Evolutionary conservation across 106 monocot genomes (phyloP).

Genomic region (Dendrobium catenatum): DNA sequence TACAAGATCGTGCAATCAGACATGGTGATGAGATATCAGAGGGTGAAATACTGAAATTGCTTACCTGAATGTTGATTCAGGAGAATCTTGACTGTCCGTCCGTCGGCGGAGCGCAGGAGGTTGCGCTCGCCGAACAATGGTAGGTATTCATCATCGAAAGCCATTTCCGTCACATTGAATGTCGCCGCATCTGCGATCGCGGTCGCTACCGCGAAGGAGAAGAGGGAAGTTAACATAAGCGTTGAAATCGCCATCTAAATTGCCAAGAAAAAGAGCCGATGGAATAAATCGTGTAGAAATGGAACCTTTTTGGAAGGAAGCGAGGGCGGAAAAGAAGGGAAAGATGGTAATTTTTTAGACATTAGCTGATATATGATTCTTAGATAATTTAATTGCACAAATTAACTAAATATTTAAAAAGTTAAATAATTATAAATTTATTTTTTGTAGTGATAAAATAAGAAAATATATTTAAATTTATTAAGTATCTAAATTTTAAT

Average conservation of each 20-base stretch:
- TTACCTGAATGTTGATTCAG: conserved; percentile 54
- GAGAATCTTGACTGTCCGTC: conserved; percentile 40
- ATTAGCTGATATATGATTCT: too few relatives aligned
- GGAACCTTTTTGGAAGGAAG: not conserved
- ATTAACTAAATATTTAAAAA: too few relatives aligned
- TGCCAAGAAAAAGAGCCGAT: not conserved
- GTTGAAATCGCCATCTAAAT: not conserved
- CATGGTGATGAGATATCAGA: not conserved
- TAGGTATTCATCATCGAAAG: conserved; percentile 50
- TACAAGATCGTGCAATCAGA: not conserved
- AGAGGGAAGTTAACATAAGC: not conserved
- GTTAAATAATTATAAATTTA: too few relatives aligned
- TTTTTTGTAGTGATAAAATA: too few relatives aligned
- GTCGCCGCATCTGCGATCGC: not conserved
- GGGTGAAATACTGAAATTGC: not conserved
- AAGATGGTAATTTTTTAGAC: too few relatives aligned
- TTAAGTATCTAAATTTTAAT: too few relatives aligned
- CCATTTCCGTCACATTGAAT: conserved; percentile 25
- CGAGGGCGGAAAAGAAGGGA: not conserved
- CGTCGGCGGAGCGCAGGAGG: conserved; percentile 35
- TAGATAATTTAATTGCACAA: too few relatives aligned
- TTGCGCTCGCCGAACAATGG: conserved; percentile 67
- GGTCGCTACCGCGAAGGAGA: not conserved
- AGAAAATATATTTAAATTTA: too few relatives aligned
- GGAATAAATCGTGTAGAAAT: not conserved